Percentiles rank a stretch among this genome's conserved stretches.
These are phyloP conservation scores for Parasarocladium wereldwijsianum DNA, from an alignment of 2,329 filamentous ascomycete species.

Conservation along the genomic window DNA sequence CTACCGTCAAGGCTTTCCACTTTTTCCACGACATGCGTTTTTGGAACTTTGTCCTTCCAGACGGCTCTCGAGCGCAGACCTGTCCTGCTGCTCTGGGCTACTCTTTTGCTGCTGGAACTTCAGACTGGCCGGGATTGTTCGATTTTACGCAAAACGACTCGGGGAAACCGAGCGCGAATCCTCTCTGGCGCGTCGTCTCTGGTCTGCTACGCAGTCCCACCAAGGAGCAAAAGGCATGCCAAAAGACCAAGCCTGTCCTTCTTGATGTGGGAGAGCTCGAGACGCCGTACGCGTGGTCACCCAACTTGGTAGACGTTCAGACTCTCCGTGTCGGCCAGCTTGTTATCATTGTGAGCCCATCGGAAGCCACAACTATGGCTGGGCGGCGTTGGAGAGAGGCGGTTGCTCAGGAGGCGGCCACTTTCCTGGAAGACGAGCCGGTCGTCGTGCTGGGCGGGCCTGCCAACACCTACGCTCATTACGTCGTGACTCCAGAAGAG, in stretches of 20 bases:
- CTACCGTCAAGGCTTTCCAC: conserved; percentile 67
- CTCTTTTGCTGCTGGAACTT: conserved; percentile 84
- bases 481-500: conserved; percentile 66
- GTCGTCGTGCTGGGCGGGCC: conserved; percentile 78
- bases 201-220: conserved; percentile 57
- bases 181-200: conserved; percentile 67
- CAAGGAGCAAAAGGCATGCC: conserved; percentile 57
- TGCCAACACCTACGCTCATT: conserved; percentile 82
- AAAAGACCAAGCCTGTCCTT: conserved; percentile 69
- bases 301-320: conserved; percentile 85
- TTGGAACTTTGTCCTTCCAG: conserved; percentile 58
- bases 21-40: conserved; percentile 70
- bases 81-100: conserved; percentile 84
- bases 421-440: conserved; percentile 37
- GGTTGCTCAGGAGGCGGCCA: conserved; percentile 35
- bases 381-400: conserved; percentile 74
- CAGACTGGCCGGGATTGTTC: conserved; percentile 79
- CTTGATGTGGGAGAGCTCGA: conserved; percentile 76
- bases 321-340: conserved; percentile 72
- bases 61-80: conserved; percentile 55
- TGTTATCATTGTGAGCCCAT: conserved; percentile 69
- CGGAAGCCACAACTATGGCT: conserved; percentile 86
- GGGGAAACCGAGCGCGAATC: conserved; percentile 52
- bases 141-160: conserved; percentile 85
- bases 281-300: conserved; percentile 71